These are phyloP conservation scores for Taxillus chinensis DNA, from an alignment of 164 flowering plant species.

Conservation along the genomic window DNA sequence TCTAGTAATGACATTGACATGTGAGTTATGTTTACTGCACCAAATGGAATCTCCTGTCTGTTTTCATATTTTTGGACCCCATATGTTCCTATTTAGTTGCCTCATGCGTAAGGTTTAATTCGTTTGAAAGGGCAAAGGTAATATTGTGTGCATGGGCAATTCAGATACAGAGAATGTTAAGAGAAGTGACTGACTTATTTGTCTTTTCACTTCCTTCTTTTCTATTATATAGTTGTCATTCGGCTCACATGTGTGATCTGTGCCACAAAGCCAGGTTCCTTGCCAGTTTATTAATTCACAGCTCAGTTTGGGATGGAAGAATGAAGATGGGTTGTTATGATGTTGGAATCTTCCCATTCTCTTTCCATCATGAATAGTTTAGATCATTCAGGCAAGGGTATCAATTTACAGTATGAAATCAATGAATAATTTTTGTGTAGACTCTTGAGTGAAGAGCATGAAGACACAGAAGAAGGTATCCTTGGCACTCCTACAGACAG, in stretches of 20 bases:
- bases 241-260: too few species aligned
- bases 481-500: slow-evolving; percentile 44
- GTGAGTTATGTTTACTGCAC: slow-evolving; percentile 32
- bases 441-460: slow-evolving; percentile 49
- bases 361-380: neutral
- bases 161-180: neutral
- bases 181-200: neutral
- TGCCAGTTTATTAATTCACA: neutral
- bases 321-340: neutral
- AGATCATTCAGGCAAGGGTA: neutral
- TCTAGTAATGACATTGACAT: slow-evolving; percentile 72
- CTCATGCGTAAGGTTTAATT: too few species aligned
- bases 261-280: neutral
- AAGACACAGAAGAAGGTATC: slow-evolving; percentile 32
- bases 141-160: too few species aligned
- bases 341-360: neutral
- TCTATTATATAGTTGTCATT: too few species aligned
- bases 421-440: slow-evolving; percentile 20
- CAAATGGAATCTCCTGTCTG: neutral
- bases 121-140: too few species aligned
- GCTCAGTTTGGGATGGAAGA: neutral
- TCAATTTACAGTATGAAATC: neutral
- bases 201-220: neutral
- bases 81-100: neutral
- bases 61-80: neutral